These are phyloP conservation scores for Trichoderma brevicompactum DNA, from an alignment of 2,329 filamentous ascomycete genomes.

Conservation along the genomic window DNA sequence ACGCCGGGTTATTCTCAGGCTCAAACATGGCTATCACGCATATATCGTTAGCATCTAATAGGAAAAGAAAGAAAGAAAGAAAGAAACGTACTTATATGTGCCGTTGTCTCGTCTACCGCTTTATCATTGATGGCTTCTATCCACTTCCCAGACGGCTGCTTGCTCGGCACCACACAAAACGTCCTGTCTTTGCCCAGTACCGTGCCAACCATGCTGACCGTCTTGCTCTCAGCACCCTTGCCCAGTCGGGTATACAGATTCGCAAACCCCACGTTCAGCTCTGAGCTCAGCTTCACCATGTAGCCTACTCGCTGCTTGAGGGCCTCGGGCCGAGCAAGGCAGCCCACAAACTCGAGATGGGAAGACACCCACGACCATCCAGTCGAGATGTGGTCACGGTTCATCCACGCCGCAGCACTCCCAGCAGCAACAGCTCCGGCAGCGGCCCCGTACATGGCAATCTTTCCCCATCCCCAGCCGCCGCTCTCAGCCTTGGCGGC, in stretches of 20 bases:
- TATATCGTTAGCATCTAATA: not conserved
- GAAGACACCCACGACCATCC: conserved; percentile 83
- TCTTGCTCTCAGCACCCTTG: conserved; percentile 61
- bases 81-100: conserved; percentile 67
- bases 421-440: conserved; percentile 81
- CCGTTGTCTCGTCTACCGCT: conserved; percentile 75
- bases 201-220: conserved; percentile 57
- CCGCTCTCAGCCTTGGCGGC: conserved; percentile 31
- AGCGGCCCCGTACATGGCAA: conserved; percentile 84
- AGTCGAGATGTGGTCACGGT: conserved; percentile 76
- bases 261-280: conserved; percentile 74
- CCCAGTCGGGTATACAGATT: conserved; percentile 90
- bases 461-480: conserved; percentile 80
- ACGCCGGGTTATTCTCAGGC: conserved; percentile 71
- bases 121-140: conserved; percentile 75
- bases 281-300: conserved; percentile 66
- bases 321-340: conserved; percentile 81
- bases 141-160: conserved; percentile 62
- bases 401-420: conserved; percentile 82
- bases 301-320: conserved; percentile 73
- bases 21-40: conserved; percentile 68
- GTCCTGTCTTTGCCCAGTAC: conserved; percentile 75
- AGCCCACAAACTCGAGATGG: conserved; percentile 92
- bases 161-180: conserved; percentile 81
- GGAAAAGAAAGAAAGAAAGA: not conserved